Conservation (phyloP, 169 alveolate species). For the Eimeria falciformis region DNA sequence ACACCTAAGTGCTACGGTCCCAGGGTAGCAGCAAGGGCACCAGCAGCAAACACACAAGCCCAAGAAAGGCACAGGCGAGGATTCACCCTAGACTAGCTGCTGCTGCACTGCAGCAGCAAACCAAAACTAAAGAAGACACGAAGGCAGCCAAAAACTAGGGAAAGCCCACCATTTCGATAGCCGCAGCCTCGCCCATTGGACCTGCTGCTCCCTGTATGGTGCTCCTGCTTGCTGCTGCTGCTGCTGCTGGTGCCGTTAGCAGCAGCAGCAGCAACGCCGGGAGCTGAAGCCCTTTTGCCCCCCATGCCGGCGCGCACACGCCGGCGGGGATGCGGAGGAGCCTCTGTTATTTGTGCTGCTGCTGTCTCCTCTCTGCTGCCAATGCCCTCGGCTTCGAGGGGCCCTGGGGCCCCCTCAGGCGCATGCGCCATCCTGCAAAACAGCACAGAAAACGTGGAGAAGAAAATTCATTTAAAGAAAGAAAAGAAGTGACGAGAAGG, state of each 20-base stretch:
- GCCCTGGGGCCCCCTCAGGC: neutral
- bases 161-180: neutral
- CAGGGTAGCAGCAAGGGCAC: neutral
- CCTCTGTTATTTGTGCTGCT: neutral
- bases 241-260: neutral
- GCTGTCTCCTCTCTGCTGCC: neutral
- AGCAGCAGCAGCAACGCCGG: neutral
- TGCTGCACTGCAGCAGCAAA: neutral
- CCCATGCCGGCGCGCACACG: neutral
- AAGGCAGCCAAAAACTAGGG: neutral
- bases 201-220: neutral
- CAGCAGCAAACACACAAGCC: neutral
- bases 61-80: too few species aligned
- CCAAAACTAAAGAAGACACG: neutral
- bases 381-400: neutral
- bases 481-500: too few species aligned
- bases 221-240: neutral
- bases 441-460: too few species aligned
- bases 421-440: conserved; percentile 30
- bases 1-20: neutral
- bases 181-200: conserved; percentile 5
- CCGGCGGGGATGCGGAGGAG: neutral
- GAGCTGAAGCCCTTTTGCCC: neutral
- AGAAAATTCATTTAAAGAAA: too few species aligned
- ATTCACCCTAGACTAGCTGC: too few species aligned